Base-by-base conservation (phyloP, 768 basidiomycete species). In the Rhizopogon salebrosus region DNA sequence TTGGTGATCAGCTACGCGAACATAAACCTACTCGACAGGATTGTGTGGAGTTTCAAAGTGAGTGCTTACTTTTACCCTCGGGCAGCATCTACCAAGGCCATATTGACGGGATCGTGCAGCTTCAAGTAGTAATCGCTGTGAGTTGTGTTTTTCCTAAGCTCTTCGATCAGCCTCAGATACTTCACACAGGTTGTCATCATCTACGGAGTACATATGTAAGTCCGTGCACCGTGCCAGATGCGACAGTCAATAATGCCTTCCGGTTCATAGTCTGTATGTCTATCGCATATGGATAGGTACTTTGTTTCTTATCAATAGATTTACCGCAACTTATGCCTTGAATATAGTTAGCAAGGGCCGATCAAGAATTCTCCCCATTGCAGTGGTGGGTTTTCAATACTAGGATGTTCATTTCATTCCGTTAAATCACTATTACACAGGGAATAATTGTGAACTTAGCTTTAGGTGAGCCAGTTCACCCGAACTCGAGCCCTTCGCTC, bases 1-100 rank as follows among this genome's bases (percentile, higher is more conserved):
- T 51, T 70, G 26, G 63, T 75, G 38, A 61, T 57, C 8, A 72
- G 68, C 46, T 71, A 65, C 48, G 61, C 51, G 27, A 68, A 71
- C 53, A 66, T 68, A 3, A 3, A 52, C 6, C 60, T 60, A 20
- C 49, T 73, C 23, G n/a, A 49, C 62, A 7, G 59, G 49, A 63
- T 70, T 6, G 68, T 60, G 18, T 71, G 72, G 73, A 23, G 36
- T 22, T 39, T 53, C 11, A 27, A 10, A 45, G 50, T 51, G 16
- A 29, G 50, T 42, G 3, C 10, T 10, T 31, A 31, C 27, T 13
- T 29, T 3, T 4, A 7, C 8, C 20, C 10, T 46, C 20, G 8
- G 1, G 3, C 13, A 22, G 20, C 4, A 7, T 20, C 8, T 22
- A n/a, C n/a, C n/a, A 34, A 29, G 3, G 5, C 10, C 1, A 14